Conservation (phyloP, 441 rosid genomes). For the Mallotus repandus region DNA sequence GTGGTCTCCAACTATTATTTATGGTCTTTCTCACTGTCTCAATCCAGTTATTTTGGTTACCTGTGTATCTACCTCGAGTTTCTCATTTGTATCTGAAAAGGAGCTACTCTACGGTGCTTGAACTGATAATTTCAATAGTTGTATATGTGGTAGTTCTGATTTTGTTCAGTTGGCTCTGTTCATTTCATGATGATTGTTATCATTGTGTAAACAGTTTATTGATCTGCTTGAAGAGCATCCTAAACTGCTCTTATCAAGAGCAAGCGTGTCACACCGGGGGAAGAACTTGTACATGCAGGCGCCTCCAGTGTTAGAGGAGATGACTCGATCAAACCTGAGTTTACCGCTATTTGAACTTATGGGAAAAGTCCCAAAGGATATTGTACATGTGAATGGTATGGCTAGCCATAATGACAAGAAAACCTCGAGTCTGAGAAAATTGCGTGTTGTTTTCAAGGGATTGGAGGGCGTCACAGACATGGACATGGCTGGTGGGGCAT, state of each 20-base stretch:
- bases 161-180: not conserved
- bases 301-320: slow-evolving; percentile 88
- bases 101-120: not conserved
- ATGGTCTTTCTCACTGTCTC: not conserved
- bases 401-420: slow-evolving; percentile 51
- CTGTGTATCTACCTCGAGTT: not conserved
- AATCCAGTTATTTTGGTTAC: not conserved
- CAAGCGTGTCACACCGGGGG: slow-evolving; percentile 59
- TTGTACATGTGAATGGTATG: slow-evolving; percentile 66
- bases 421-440: slow-evolving; percentile 55
- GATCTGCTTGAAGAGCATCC: slow-evolving; percentile 79
- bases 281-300: slow-evolving; percentile 88
- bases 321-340: slow-evolving; percentile 71
- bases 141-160: not conserved
- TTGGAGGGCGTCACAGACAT: slow-evolving; percentile 63
- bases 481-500: slow-evolving; percentile 86
- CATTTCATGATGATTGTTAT: slow-evolving; percentile 1
- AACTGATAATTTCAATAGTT: not conserved
- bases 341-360: slow-evolving; percentile 65
- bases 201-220: slow-evolving; percentile 55
- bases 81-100: not conserved
- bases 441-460: slow-evolving; percentile 68
- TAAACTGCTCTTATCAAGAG: slow-evolving; percentile 62
- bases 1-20: not conserved
- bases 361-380: slow-evolving; percentile 61